Evolutionary conservation across 176 grass and related monocot genomes (phyloP).

Genomic region (Echinochloa phyllopogon): DNA sequence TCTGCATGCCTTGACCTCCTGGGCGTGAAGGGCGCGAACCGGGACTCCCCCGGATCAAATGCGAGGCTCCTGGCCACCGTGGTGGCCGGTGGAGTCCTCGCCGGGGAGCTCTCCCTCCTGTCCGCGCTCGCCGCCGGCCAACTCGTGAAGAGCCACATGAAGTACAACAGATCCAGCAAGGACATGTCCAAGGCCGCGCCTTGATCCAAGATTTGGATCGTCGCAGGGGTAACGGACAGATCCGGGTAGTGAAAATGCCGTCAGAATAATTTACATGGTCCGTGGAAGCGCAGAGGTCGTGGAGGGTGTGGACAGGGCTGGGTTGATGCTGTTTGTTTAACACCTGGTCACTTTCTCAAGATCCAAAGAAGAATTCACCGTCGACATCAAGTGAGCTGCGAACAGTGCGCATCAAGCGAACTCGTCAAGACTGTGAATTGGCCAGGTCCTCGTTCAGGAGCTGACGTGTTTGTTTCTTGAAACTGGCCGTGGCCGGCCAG

Average conservation of each 20-base stretch:
- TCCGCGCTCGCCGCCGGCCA: slow-evolving; percentile 87
- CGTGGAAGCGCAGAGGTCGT: background rate
- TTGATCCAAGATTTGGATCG: slow-evolving; percentile 28
- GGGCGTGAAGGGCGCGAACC: slow-evolving; percentile 76
- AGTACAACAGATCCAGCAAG: slow-evolving; percentile 90
- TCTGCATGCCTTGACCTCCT: slow-evolving; percentile 86
- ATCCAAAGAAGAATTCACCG: background rate
- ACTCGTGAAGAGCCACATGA: slow-evolving; percentile 95
- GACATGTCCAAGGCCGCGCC: slow-evolving; percentile 63
- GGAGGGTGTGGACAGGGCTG: background rate
- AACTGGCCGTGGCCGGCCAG: background rate
- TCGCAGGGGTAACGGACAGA: background rate
- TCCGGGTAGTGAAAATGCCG: background rate
- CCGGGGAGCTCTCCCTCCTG: slow-evolving; percentile 89
- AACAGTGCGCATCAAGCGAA: background rate
- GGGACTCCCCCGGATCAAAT: slow-evolving; percentile 71
- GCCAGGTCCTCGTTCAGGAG: background rate
- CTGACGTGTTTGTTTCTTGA: slow-evolving; percentile 26
- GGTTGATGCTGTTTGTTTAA: background rate
- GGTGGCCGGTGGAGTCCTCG: slow-evolving; percentile 87
- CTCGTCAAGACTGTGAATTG: background rate
- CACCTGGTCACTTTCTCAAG: background rate
- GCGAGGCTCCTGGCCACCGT: slow-evolving; percentile 82
- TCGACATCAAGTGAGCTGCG: background rate
- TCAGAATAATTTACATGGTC: slow-evolving; percentile 30